Evolutionary conservation across 768 basidiomycete genomes (phyloP).

Genomic region (Cubamyces sp.): DNA sequence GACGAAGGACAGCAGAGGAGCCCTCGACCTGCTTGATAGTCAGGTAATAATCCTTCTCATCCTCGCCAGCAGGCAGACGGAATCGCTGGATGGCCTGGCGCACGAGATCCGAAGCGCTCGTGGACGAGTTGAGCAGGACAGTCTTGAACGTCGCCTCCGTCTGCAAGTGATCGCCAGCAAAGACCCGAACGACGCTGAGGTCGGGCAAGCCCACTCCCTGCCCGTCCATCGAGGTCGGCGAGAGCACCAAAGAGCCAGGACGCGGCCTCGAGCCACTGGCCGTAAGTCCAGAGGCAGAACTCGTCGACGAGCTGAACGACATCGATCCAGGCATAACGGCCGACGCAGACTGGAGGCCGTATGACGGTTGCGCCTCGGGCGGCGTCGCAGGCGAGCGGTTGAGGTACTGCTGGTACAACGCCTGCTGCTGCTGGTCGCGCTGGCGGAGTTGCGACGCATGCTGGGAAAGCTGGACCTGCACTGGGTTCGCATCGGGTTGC

Average conservation of each 20-base stretch:
- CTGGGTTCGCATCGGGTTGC: conserved; percentile 33
- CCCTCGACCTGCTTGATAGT: conserved; percentile 94
- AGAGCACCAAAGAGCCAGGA: conserved; percentile 78
- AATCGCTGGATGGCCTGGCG: conserved; percentile 95
- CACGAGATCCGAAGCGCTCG: conserved; percentile 82
- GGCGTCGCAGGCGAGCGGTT: conserved; percentile 82
- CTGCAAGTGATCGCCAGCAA: conserved; percentile 88
- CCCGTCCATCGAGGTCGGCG: conserved; percentile 60
- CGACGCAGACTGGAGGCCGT: conserved; percentile 76
- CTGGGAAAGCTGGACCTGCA: conserved; percentile 54
- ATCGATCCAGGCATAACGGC: conserved; percentile 58
- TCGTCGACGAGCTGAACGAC: conserved; percentile 45
- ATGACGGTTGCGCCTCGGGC: conserved; percentile 73
- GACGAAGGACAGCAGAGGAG: conserved; percentile 71
- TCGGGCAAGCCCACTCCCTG: conserved; percentile 71
- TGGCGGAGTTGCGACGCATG: conserved; percentile 75
- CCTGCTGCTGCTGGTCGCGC: conserved; percentile 87
- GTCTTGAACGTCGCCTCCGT: conserved; percentile 99
- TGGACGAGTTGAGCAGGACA: conserved; percentile 86
- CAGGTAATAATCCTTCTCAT: conserved; percentile 74
- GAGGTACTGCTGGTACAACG: conserved; percentile 88
- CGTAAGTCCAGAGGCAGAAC: conserved; percentile 45
- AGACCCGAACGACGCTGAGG: conserved; percentile 93
- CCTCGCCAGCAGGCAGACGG: conserved; percentile 68
- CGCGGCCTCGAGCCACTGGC: conserved; percentile 55